Evolutionary conservation across 768 basidiomycete species (phyloP).

Genomic region (Auriscalpium microsporum): DNA sequence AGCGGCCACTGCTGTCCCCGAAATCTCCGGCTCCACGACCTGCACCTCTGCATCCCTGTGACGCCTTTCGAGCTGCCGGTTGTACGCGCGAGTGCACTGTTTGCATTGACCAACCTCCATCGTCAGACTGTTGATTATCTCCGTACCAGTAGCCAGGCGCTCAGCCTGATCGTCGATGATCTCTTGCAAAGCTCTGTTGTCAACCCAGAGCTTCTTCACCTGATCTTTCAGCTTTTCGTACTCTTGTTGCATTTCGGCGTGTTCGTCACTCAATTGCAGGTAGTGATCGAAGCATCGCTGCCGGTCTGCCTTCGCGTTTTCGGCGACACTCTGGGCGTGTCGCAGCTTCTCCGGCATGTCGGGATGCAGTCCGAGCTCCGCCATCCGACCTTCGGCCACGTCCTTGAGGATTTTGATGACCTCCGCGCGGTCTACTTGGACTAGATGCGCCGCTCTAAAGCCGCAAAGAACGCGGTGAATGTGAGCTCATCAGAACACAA

Average conservation of each 20-base stretch:
- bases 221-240: not conserved
- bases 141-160: not conserved
- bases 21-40: too few relatives aligned
- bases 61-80: too few relatives aligned
- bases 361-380: not conserved
- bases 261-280: not conserved
- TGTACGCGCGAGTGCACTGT: too few relatives aligned
- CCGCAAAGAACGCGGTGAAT: not conserved
- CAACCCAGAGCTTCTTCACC: not conserved
- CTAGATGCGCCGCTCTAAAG: not conserved
- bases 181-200: not conserved
- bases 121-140: too few relatives aligned
- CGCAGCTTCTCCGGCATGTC: not conserved
- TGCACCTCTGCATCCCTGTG: too few relatives aligned
- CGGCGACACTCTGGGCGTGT: not conserved
- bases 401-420: not conserved
- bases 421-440: not conserved
- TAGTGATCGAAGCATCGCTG: too few relatives aligned
- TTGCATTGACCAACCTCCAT: too few relatives aligned
- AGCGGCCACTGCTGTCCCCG: too few relatives aligned
- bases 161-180: not conserved
- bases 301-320: too few relatives aligned
- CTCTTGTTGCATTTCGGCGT: not conserved
- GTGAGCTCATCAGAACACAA: too few relatives aligned
- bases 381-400: constrained; percentile 9